Percentiles rank a stretch among this genome's conserved stretches.
phyloP scores from a whole-genome alignment of 768 basidiomycete genomes.

The Suillus subluteus region DNA sequence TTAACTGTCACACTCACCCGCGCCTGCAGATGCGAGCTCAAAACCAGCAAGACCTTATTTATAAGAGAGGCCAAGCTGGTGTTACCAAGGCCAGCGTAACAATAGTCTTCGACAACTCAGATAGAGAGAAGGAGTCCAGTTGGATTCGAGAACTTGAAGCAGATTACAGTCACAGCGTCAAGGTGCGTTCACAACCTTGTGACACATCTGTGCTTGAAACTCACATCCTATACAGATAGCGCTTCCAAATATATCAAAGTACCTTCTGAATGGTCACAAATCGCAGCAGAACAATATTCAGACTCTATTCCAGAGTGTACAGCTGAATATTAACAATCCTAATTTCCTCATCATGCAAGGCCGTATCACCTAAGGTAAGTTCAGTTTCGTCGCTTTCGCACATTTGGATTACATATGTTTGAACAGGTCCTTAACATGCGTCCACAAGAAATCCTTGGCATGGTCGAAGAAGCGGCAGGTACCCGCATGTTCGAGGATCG shows the following conservation, averaged over 20 bases:
- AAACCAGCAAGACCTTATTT: slow-evolving; percentile 97
- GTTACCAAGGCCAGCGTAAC: slow-evolving; percentile 97
- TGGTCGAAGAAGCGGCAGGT: slow-evolving; percentile 98
- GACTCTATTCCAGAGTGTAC: slow-evolving; percentile 92
- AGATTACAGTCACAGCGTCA: slow-evolving; percentile 98
- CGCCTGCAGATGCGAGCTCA: slow-evolving; percentile 82
- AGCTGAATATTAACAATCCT: slow-evolving; percentile 99
- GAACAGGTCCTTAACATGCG: slow-evolving; percentile 92
- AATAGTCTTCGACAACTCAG: slow-evolving; percentile 98
- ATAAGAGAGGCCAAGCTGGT: slow-evolving; percentile 98
- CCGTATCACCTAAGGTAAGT: slow-evolving; percentile 91
- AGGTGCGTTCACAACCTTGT: slow-evolving; percentile 47
- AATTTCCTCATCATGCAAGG: slow-evolving; percentile 99
- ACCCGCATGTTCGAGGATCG: slow-evolving; percentile 99
- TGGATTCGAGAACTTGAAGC: slow-evolving; percentile 76
- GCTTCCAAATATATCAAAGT: slow-evolving; percentile 91
- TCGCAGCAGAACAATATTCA: slow-evolving; percentile 84
- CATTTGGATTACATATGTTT: slow-evolving; percentile 7
- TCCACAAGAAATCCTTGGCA: slow-evolving; percentile 94
- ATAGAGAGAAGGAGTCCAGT: slow-evolving; percentile 81
- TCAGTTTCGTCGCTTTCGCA: neutral
- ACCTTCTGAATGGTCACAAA: slow-evolving; percentile 95
- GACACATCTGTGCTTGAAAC: neutral
- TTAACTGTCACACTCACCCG: neutral
- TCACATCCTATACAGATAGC: slow-evolving; percentile 63